phyloP scores from a whole-genome alignment of 2,329 filamentous ascomycete species.

The Rutstroemia sp. region DNA sequence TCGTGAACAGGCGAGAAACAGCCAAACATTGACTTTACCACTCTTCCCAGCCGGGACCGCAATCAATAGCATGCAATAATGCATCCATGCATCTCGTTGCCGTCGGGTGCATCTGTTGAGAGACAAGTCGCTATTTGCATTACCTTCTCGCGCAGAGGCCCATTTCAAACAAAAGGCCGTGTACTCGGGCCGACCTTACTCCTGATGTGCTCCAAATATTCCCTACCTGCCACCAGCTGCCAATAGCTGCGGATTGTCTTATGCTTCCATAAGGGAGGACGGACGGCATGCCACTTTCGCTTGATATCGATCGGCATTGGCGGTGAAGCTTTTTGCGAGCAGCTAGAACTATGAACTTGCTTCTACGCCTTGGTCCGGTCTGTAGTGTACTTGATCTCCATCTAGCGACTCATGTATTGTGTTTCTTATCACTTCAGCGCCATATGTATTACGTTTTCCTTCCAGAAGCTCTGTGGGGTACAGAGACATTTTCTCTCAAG shows the following conservation, averaged over 20 bases:
- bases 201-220: not conserved
- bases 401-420: not conserved
- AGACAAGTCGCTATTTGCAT: too few relatives aligned
- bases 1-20: not conserved
- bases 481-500: not conserved
- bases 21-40: not conserved
- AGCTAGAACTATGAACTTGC: not conserved
- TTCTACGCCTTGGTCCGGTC: not conserved
- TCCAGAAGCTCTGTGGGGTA: not conserved
- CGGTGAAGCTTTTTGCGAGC: slow-evolving; percentile 4
- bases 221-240: not conserved
- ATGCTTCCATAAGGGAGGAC: not conserved
- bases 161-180: not conserved
- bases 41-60: not conserved
- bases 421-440: not conserved
- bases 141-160: too few relatives aligned
- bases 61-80: not conserved
- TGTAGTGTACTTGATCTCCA: not conserved
- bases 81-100: not conserved
- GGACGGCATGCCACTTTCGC: slow-evolving; percentile 3
- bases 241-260: not conserved
- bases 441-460: not conserved
- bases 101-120: too few relatives aligned
- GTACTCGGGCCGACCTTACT: slow-evolving; percentile 6
- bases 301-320: slow-evolving; percentile 4